A percentile compares a stretch with the other conserved stretches of the same genome.
Evolutionary conservation across 2,329 filamentous ascomycete species (phyloP).

Genomic region (Nannizzia gypsea): DNA sequence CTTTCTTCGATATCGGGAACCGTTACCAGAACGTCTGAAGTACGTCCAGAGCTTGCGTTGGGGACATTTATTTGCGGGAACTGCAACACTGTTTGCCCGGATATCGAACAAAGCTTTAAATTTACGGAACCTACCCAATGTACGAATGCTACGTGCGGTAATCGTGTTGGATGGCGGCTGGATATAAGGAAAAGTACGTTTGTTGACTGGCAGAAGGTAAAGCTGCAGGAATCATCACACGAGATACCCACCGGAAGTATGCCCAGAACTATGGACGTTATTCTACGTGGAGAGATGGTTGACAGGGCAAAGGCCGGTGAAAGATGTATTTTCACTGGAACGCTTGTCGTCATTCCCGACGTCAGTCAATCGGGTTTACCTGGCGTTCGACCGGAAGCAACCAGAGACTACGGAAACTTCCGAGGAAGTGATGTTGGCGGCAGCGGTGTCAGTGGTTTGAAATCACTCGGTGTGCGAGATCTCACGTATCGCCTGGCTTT

Average conservation of each 20-base stretch:
- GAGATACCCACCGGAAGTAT: slow-evolving; percentile 98
- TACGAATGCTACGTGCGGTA: slow-evolving; percentile 75
- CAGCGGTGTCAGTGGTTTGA: slow-evolving; percentile 74
- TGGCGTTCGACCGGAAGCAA: slow-evolving; percentile 68
- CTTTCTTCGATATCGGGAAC: slow-evolving; percentile 93
- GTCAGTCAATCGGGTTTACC: slow-evolving; percentile 89
- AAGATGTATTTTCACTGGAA: slow-evolving; percentile 95
- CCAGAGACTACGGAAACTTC: slow-evolving; percentile 67
- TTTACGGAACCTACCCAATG: slow-evolving; percentile 97
- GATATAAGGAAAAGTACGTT: slow-evolving; percentile 96
- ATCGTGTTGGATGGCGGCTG: slow-evolving; percentile 87
- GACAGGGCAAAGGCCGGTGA: slow-evolving; percentile 95
- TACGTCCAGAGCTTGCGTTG: slow-evolving; percentile 81
- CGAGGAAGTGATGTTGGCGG: slow-evolving; percentile 72
- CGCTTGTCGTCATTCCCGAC: slow-evolving; percentile 90
- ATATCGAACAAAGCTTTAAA: slow-evolving; percentile 93
- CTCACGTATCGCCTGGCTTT: slow-evolving; percentile 95
- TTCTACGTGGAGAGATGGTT: slow-evolving; percentile 91
- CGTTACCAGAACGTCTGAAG: slow-evolving; percentile 91
- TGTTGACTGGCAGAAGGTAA: slow-evolving; percentile 97
- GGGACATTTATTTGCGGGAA: slow-evolving; percentile 86
- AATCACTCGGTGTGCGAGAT: slow-evolving; percentile 85
- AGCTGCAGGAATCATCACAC: slow-evolving; percentile 94
- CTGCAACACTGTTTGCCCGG: slow-evolving; percentile 72
- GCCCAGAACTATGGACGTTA: slow-evolving; percentile 95